A percentile compares a stretch with the other conserved stretches of the same genome.
phyloP scores from a whole-genome alignment of 306 rosid genomes.

The Quillaja saponaria region DNA sequence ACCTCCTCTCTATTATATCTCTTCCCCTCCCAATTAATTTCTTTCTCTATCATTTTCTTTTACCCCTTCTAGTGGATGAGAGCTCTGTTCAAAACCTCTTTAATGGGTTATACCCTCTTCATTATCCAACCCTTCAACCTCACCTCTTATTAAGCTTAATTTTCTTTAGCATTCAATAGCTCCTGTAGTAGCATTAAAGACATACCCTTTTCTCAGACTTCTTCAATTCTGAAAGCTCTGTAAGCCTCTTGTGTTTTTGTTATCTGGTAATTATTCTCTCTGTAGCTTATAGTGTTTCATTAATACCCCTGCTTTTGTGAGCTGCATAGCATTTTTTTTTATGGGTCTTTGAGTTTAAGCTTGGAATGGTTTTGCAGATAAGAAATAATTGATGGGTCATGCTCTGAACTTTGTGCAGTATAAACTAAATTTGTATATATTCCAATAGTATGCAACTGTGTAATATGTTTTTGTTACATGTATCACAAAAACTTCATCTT shows the following conservation, averaged over 20 bases:
- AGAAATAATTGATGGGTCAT: constrained; percentile 1
- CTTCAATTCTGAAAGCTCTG: constrained; percentile 7
- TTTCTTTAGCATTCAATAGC: neutral
- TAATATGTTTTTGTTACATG: too few species aligned
- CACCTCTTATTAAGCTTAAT: constrained; percentile 17
- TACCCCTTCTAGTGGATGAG: constrained; percentile 32
- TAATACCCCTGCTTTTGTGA: neutral
- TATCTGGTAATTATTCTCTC: constrained; percentile 39
- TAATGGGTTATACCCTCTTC: constrained; percentile 31
- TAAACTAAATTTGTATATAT: neutral
- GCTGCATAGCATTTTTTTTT: constrained; percentile 1
- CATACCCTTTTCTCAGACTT: constrained; percentile 1
- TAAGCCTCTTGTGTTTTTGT: constrained; percentile 21
- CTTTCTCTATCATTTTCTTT: constrained; percentile 23
- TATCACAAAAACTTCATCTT: too few species aligned
- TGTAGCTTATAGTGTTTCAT: neutral
- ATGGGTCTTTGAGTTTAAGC: neutral
- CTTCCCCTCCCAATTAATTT: constrained; percentile 25
- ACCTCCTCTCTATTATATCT: constrained; percentile 33
- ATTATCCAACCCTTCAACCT: constrained; percentile 43
- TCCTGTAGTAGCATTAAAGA: constrained; percentile 36
- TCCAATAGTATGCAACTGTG: too few species aligned
- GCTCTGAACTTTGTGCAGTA: neutral
- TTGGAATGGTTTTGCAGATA: neutral
- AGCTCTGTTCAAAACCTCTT: constrained; percentile 17